These are phyloP conservation scores for Hibiscus trionum DNA, from an alignment of 345 rosid genomes.

Conservation along the genomic window DNA sequence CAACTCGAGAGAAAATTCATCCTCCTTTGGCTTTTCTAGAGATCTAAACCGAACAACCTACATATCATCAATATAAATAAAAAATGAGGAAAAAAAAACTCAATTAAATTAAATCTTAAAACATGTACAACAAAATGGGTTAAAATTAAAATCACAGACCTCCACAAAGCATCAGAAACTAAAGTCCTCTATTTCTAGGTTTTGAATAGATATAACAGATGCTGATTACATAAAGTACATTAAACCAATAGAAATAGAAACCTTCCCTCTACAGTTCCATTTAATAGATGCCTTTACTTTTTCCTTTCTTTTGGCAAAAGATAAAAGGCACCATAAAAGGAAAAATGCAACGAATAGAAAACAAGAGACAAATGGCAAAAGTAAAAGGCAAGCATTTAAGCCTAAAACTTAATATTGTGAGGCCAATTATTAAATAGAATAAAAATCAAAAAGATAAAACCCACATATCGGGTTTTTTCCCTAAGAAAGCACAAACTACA, in stretches of 20 bases:
- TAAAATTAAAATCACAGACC: background rate
- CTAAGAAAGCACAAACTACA: background rate
- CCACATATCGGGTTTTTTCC: background rate
- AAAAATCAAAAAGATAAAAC: background rate
- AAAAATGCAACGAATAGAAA: background rate
- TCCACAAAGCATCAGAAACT: background rate
- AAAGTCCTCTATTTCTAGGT: background rate
- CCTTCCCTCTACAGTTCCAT: background rate
- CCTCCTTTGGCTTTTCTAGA: conserved; percentile 64
- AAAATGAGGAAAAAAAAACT: background rate
- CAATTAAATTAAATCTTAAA: background rate
- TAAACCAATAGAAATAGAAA: background rate
- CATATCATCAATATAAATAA: conserved; percentile 1
- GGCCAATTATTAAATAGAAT: background rate
- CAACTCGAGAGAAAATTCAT: conserved; percentile 64
- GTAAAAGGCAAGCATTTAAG: background rate
- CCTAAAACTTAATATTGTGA: background rate
- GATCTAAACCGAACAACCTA: conserved; percentile 61
- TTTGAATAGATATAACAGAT: background rate
- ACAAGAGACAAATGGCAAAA: background rate
- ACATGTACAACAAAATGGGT: background rate
- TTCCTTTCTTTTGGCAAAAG: background rate
- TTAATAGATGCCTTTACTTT: background rate
- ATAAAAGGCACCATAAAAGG: background rate
- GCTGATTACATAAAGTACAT: background rate